These are phyloP conservation scores for Saturnispora ahearnii DNA, from an alignment of 805 yeast species.

Conservation along the genomic window DNA sequence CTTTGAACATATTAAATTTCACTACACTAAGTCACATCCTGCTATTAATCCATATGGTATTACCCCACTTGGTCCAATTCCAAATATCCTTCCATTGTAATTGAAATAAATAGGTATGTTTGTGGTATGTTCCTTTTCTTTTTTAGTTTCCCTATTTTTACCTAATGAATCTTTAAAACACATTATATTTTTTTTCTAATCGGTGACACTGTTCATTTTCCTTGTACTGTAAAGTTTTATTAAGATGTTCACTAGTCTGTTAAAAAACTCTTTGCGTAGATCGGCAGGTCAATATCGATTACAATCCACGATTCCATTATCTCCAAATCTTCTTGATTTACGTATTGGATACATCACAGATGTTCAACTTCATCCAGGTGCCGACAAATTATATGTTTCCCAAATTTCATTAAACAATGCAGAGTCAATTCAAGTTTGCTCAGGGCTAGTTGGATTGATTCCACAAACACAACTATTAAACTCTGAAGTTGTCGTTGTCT, in stretches of 20 bases:
- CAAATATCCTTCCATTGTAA: constrained; percentile 50
- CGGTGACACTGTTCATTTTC: too few species aligned
- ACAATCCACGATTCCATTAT: constrained; percentile 1
- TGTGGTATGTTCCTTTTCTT: not conserved
- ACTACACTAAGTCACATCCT: constrained; percentile 80
- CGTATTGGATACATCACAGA: constrained; percentile 42
- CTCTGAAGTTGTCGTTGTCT: constrained; percentile 41
- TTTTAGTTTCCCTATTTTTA: not conserved
- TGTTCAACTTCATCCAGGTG: constrained; percentile 43
- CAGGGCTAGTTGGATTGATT: constrained; percentile 45
- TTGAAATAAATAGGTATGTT: not conserved
- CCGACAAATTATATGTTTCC: constrained; percentile 53
- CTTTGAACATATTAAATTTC: constrained; percentile 84
- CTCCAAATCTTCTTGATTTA: constrained; percentile 21
- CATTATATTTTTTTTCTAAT: too few species aligned
- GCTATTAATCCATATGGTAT: constrained; percentile 75
- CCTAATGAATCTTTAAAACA: too few species aligned
- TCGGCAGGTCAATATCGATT: not conserved
- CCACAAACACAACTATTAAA: constrained; percentile 31
- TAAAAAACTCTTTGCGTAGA: not conserved
- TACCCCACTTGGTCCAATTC: constrained; percentile 84
- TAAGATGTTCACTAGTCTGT: not conserved
- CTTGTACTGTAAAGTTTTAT: too few species aligned
- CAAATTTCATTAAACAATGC: constrained; percentile 24
- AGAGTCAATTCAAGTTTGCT: constrained; percentile 37